Conservation (phyloP, 768 basidiomycete genomes). For the Crucibulum laeve region DNA sequence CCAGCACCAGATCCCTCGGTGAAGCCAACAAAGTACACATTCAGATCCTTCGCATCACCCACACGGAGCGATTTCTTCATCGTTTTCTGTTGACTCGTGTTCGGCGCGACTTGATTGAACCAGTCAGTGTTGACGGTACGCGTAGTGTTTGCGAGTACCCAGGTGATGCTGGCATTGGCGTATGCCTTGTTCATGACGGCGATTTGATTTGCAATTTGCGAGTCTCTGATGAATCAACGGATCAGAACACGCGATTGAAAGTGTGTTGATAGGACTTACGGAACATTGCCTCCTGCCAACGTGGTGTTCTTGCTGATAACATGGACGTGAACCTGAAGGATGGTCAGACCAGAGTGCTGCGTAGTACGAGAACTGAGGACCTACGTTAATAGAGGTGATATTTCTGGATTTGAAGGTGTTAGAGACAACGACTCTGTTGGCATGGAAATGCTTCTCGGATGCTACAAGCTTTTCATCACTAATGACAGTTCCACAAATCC, state of each 20-base stretch:
- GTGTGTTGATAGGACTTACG: conserved; percentile 20
- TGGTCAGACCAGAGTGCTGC: background rate
- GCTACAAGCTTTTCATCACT: conserved; percentile 27
- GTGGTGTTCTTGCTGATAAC: conserved; percentile 25
- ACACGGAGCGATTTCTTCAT: conserved; percentile 45
- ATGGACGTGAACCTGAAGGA: conserved; percentile 23
- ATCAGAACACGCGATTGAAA: conserved; percentile 3
- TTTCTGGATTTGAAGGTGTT: conserved; percentile 10
- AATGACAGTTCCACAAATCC: conserved; percentile 34
- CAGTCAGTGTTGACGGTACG: conserved; percentile 41
- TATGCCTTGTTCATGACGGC: conserved; percentile 38
- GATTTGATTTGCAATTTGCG: conserved; percentile 33
- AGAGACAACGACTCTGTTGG: conserved; percentile 30
- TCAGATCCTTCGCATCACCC: conserved; percentile 36
- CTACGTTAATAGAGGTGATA: conserved; percentile 14
- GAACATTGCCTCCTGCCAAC: conserved; percentile 31
- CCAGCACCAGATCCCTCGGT: conserved; percentile 30
- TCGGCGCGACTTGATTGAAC: conserved; percentile 40
- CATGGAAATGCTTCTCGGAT: conserved; percentile 36
- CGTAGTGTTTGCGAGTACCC: conserved; percentile 34
- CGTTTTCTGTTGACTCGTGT: conserved; percentile 28
- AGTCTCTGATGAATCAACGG: conserved; percentile 20
- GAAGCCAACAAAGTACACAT: conserved; percentile 49
- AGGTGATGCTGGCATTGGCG: conserved; percentile 28
- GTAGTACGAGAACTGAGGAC: background rate